phyloP scores from a whole-genome alignment of 257 asterid species.

The Scutellaria baicalensis region DNA sequence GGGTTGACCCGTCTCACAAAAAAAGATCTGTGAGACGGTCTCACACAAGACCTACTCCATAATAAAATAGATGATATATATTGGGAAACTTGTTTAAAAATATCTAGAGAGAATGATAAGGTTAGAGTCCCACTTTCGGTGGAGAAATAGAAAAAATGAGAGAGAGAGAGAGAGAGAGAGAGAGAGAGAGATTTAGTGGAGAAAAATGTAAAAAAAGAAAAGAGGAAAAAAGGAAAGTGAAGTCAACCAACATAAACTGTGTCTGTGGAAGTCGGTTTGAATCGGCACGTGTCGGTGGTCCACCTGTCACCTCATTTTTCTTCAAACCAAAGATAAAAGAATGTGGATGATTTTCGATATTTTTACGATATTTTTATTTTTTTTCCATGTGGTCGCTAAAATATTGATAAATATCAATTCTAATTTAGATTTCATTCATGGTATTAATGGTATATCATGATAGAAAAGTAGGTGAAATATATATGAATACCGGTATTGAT shows the following conservation, averaged over 20 bases:
- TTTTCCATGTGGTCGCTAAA: too few species aligned
- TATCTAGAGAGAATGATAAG: slow-evolving; percentile 21
- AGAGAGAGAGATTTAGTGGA: slow-evolving; percentile 14
- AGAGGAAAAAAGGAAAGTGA: too few species aligned
- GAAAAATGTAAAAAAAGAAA: neutral
- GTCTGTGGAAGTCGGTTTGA: slow-evolving; percentile 65
- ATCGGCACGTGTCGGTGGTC: slow-evolving; percentile 64
- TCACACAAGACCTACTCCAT: too few species aligned
- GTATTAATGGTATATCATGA: too few species aligned
- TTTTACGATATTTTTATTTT: too few species aligned
- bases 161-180: slow-evolving; percentile 19
- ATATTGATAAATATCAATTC: too few species aligned
- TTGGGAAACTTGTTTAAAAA: neutral
- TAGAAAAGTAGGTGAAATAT: too few species aligned
- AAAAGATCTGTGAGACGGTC: too few species aligned
- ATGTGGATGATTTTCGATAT: too few species aligned
- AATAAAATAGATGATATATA: neutral
- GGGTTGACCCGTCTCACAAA: too few species aligned
- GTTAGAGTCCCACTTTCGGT: slow-evolving; percentile 53
- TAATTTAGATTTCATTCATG: too few species aligned
- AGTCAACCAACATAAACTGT: slow-evolving; percentile 44
- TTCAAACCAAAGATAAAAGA: neutral
- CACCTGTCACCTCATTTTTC: slow-evolving; percentile 17
- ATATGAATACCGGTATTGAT: too few species aligned
- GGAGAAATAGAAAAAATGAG: slow-evolving; percentile 32